These are phyloP conservation scores for Coprinopsis sp. DNA, from an alignment of 768 basidiomycete species.

Conservation along the genomic window DNA sequence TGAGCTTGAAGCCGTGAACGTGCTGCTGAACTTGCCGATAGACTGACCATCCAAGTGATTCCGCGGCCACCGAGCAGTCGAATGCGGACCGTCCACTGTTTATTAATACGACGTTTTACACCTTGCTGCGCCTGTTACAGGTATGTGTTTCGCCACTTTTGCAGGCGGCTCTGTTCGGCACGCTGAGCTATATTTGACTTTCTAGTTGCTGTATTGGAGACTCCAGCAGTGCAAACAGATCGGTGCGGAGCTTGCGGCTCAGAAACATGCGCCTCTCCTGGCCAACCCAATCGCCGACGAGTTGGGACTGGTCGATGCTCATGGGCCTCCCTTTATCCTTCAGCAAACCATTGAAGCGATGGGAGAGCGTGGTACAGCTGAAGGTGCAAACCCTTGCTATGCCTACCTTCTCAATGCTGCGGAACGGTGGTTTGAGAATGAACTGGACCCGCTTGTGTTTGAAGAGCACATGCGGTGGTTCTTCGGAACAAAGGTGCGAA, in stretches of 20 bases:
- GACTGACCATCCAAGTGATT: not conserved
- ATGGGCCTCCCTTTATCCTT: constrained; percentile 66
- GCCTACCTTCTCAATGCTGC: constrained; percentile 84
- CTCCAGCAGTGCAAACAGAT: constrained; percentile 81
- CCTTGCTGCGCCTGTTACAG: constrained; percentile 83
- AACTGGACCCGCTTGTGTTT: constrained; percentile 87
- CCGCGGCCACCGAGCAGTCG: constrained; percentile 6
- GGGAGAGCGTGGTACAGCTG: constrained; percentile 42
- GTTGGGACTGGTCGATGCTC: constrained; percentile 82
- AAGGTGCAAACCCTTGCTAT: constrained; percentile 45
- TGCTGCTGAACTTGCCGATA: not conserved
- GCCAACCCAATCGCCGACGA: constrained; percentile 80
- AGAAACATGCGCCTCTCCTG: constrained; percentile 60
- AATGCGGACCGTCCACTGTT: constrained; percentile 64
- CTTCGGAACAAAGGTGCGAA: constrained; percentile 76
- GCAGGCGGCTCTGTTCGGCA: constrained; percentile 10
- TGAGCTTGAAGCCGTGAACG: too few relatives aligned
- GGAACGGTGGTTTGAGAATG: constrained; percentile 90
- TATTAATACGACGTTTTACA: constrained; percentile 90
- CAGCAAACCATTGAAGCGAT: constrained; percentile 61
- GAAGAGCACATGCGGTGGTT: constrained; percentile 96
- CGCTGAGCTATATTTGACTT: not conserved
- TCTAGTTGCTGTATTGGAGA: constrained; percentile 83
- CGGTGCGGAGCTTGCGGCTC: constrained; percentile 62
- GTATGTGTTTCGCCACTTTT: constrained; percentile 33